Conservation (phyloP, 106 monocot species). For the Posidonia australis region DNA sequence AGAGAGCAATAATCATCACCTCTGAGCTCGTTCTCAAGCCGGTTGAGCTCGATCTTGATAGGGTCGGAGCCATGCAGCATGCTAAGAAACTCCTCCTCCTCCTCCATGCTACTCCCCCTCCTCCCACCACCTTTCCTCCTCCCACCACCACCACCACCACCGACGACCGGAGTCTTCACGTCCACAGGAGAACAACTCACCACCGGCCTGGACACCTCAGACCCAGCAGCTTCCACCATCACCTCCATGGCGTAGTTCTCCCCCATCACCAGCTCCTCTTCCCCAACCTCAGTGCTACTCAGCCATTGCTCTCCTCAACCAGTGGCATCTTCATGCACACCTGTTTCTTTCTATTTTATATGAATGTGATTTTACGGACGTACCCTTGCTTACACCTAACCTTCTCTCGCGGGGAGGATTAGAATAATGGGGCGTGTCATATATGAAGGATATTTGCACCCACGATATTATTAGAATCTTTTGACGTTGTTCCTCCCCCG, state of each 20-base stretch:
- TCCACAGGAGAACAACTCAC: background rate
- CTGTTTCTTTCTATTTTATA: too few relatives aligned
- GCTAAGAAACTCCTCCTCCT: constrained; percentile 50
- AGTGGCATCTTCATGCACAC: background rate
- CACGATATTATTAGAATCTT: too few relatives aligned
- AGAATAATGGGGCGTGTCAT: too few relatives aligned
- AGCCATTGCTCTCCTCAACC: background rate
- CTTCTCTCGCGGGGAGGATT: background rate
- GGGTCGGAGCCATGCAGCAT: constrained; percentile 69
- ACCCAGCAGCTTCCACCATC: background rate
- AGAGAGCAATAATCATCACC: constrained; percentile 18
- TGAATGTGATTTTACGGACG: too few relatives aligned
- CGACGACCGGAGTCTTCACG: background rate
- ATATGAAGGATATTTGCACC: too few relatives aligned
- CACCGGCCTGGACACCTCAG: background rate
- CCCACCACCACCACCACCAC: too few relatives aligned
- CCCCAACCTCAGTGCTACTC: background rate
- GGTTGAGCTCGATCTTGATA: constrained; percentile 72
- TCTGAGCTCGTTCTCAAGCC: constrained; percentile 57
- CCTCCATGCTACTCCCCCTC: constrained; percentile 13
- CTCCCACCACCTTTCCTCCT: constrained; percentile 1
- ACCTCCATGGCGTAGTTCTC: background rate
- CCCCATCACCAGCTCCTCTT: background rate
- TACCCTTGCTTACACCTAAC: background rate
- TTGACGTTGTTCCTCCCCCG: too few relatives aligned